A percentile compares a stretch with the other conserved stretches of the same genome.
Conservation (phyloP, 2,329 filamentous ascomycete genomes). For the Trichoderma hamatum region DNA sequence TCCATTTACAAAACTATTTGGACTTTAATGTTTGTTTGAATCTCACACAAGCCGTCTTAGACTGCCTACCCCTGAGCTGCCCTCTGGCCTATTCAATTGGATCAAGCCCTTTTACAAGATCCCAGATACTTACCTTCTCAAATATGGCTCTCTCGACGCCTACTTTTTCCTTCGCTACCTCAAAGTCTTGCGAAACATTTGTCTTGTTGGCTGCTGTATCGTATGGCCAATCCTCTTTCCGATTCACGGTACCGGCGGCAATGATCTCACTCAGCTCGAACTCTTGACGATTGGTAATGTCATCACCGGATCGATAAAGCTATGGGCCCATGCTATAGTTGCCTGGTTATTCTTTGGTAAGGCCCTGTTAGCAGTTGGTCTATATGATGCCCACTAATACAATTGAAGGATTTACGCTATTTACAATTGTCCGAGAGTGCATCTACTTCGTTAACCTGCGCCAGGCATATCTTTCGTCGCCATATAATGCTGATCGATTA, state of each 20-base stretch:
- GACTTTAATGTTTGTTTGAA: background rate
- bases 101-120: slow-evolving; percentile 66
- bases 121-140: slow-evolving; percentile 77
- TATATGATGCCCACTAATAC: background rate
- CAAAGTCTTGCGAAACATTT: slow-evolving; percentile 74
- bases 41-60: slow-evolving; percentile 37
- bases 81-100: slow-evolving; percentile 68
- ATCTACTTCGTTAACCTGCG: slow-evolving; percentile 92
- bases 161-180: slow-evolving; percentile 83
- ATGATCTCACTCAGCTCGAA: slow-evolving; percentile 67
- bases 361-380: background rate
- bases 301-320: slow-evolving; percentile 59
- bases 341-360: slow-evolving; percentile 73
- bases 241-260: slow-evolving; percentile 82
- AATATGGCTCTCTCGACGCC: slow-evolving; percentile 89
- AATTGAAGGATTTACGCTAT: slow-evolving; percentile 77
- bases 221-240: slow-evolving; percentile 88
- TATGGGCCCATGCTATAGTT: slow-evolving; percentile 80
- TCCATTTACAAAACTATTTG: background rate
- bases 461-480: slow-evolving; percentile 87
- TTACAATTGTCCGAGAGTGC: slow-evolving; percentile 81
- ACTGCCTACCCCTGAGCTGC: slow-evolving; percentile 61
- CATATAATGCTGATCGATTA: slow-evolving; percentile 79
- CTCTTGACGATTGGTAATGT: slow-evolving; percentile 81
- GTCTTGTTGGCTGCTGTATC: slow-evolving; percentile 79